phyloP scores from a whole-genome alignment of 768 basidiomycete species.

The Agrocybe chaxingu region DNA sequence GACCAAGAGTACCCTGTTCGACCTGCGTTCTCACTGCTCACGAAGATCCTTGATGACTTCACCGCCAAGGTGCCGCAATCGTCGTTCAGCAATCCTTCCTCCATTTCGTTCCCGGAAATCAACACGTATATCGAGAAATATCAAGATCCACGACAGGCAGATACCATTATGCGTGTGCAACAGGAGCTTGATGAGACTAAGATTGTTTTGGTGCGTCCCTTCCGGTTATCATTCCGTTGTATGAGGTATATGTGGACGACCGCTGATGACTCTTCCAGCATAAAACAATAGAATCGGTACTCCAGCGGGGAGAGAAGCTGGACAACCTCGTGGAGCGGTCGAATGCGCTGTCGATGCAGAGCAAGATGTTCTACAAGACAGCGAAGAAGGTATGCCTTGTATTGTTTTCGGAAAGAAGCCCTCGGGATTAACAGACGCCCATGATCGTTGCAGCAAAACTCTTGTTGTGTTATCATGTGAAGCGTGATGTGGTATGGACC shows the following conservation, averaged over 20 bases:
- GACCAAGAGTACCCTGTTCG: conserved; percentile 97
- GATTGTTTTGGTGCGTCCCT: conserved; percentile 80
- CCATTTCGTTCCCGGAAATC: conserved; percentile 77
- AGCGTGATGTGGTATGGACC: not conserved
- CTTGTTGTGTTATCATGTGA: conserved; percentile 87
- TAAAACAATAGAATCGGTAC: conserved; percentile 97
- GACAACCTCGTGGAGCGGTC: conserved; percentile 95
- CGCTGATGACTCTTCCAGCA: conserved; percentile 51
- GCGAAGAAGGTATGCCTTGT: conserved; percentile 83
- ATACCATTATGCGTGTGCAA: conserved; percentile 98
- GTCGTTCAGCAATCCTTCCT: conserved; percentile 58
- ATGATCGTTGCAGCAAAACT: conserved; percentile 71
- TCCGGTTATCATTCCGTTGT: not conserved
- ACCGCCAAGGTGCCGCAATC: conserved; percentile 73
- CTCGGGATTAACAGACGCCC: too few species aligned
- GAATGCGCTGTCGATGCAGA: conserved; percentile 81
- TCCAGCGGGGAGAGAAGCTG: conserved; percentile 94
- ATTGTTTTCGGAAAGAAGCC: too few species aligned
- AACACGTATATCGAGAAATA: conserved; percentile 83
- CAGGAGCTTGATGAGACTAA: conserved; percentile 99
- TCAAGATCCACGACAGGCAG: conserved; percentile 95
- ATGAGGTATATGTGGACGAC: not conserved
- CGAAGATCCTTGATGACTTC: conserved; percentile 93
- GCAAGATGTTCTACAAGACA: conserved; percentile 99
- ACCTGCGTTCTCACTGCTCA: conserved; percentile 92